These are phyloP conservation scores for Cryptosporidium sp. DNA, from an alignment of 169 alveolate species.

Conservation along the genomic window DNA sequence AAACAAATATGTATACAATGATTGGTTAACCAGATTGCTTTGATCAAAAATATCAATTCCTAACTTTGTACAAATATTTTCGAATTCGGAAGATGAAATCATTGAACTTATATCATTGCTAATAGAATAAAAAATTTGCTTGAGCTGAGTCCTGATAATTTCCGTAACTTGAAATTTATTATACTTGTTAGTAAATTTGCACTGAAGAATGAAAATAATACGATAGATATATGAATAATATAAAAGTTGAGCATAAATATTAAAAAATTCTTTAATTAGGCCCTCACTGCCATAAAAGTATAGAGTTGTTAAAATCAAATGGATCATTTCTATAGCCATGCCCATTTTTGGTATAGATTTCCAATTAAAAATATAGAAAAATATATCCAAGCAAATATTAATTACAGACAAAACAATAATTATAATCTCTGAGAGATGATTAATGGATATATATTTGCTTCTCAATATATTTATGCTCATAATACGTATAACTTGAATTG, in stretches of 20 bases:
- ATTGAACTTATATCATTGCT: constrained; percentile 8
- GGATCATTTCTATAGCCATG: constrained; percentile 10
- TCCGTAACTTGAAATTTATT: constrained; percentile 33
- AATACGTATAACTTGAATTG: constrained; percentile 2
- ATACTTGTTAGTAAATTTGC: constrained; percentile 21
- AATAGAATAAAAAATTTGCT: constrained; percentile 15
- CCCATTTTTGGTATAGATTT: background rate
- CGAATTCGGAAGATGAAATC: constrained; percentile 38
- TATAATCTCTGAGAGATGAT: background rate
- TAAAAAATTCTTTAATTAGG: background rate
- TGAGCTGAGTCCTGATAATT: constrained; percentile 35
- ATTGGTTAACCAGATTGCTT: background rate
- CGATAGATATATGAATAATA: constrained; percentile 29
- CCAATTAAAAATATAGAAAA: constrained; percentile 38
- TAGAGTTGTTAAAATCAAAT: background rate
- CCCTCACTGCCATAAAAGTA: background rate
- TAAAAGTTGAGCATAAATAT: background rate
- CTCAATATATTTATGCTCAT: background rate
- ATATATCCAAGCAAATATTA: constrained; percentile 2
- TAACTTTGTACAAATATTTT: constrained; percentile 4
- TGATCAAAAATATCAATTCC: constrained; percentile 1
- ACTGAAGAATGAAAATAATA: constrained; percentile 35
- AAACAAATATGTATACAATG: constrained; percentile 1
- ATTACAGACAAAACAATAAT: background rate
- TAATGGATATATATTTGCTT: background rate